Base-by-base conservation (phyloP, 192 early-diverging fungal genomes). In the Phycomyces blakesleeanus region DNA sequence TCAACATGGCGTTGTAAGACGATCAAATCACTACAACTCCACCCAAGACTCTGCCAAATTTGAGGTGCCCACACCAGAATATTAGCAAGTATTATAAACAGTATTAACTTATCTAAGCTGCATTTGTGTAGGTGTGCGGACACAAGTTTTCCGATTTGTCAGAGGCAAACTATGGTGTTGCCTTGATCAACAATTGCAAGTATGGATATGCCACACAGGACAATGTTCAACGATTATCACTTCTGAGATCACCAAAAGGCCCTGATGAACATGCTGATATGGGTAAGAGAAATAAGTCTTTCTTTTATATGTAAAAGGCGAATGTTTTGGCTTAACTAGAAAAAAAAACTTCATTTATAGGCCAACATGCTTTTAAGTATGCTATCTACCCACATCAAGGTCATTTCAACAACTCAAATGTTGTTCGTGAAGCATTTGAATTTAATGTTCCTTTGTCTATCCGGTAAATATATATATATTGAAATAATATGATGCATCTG, bases 91-190 rank as follows among this genome's bases (percentile, higher is more conserved):
- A n/a, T n/a, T n/a, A n/a, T n/a, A n/a, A n/a, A n/a, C n/a, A 81
- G 96, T 99, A n/a, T 94, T 93, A 72, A 92, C 37, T 21, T 38
- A 22, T 20, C 1, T 24, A 59, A 81, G 0, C 93, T 21, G 4
- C 5, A 49, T 29, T 47, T 39, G 12, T 53, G 21, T 57, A 98
- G 79, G 96, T 99, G 2, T 98, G 96, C 69, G 96, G 87, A 0
- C 97, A 99, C 78, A 94, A 95, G 66, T 99, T 92, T 80, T 96
- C 89, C 14, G 97, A 99, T 64, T 79, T 94, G 21, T 95, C 93
- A 1, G 96, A 99, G 62, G 88, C 83, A 52, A 95, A 95, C 1
- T 98, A 93, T 69, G 97, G 97, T 40, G 90, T 97, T 11, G 91
- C 96, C 0, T 72, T 99, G 55, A 68, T 98, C 59, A 98, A 96